Evolutionary conservation across 2,329 filamentous ascomycete species (phyloP).

Genomic region (Hypoxylon sp.): DNA sequence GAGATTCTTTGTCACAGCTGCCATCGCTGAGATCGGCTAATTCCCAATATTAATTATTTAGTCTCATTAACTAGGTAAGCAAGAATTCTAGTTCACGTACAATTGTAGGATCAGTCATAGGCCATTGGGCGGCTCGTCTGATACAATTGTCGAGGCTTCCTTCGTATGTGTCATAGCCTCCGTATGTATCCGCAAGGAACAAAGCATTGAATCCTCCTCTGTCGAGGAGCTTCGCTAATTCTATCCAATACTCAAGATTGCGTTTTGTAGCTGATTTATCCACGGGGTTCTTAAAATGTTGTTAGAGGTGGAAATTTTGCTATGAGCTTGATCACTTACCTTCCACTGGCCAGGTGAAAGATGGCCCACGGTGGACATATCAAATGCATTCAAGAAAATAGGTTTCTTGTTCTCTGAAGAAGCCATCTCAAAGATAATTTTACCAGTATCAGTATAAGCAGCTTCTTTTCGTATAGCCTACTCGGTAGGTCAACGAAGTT

Average conservation of each 20-base stretch:
- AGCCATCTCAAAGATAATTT: slow-evolving; percentile 25
- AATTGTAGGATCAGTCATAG: slow-evolving; percentile 75
- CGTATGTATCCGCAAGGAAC: slow-evolving; percentile 77
- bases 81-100: slow-evolving; percentile 56
- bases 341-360: slow-evolving; percentile 78
- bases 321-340: slow-evolving; percentile 54
- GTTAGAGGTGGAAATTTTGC: slow-evolving; percentile 9
- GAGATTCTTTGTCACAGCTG: slow-evolving; percentile 75
- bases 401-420: slow-evolving; percentile 61
- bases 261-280: slow-evolving; percentile 74
- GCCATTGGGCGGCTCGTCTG: slow-evolving; percentile 74
- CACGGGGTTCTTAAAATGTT: slow-evolving; percentile 65
- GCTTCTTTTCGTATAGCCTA: slow-evolving; percentile 1
- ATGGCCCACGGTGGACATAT: slow-evolving; percentile 76
- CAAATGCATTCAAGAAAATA: slow-evolving; percentile 75
- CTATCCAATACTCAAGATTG: slow-evolving; percentile 73
- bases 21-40: slow-evolving; percentile 75
- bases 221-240: slow-evolving; percentile 74
- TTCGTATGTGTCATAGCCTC: slow-evolving; percentile 75
- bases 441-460: not conserved
- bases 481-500: not conserved
- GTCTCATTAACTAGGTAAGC: not conserved
- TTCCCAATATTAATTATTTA: not conserved
- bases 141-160: slow-evolving; percentile 73
- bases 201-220: slow-evolving; percentile 74